Conservation (phyloP, 768 basidiomycete genomes). For the Suillus sp. region DNA sequence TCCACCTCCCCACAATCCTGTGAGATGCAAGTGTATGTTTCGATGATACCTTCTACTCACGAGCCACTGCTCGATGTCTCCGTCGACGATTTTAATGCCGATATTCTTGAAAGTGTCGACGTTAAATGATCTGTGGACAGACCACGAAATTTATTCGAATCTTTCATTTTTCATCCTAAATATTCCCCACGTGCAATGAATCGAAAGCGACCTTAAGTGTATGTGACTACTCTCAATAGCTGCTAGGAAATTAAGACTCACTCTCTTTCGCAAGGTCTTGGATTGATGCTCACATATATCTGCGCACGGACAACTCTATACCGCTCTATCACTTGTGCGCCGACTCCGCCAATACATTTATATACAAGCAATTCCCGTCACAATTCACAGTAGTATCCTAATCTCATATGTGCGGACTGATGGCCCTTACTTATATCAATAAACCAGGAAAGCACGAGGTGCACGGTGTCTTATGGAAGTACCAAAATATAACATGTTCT, state of each 20-base stretch:
- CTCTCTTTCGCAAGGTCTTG: constrained; percentile 47
- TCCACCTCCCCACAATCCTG: background rate
- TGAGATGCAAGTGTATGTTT: background rate
- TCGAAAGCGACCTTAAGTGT: background rate
- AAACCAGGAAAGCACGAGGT: background rate
- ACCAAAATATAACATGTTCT: background rate
- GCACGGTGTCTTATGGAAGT: constrained; percentile 2
- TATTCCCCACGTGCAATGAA: background rate
- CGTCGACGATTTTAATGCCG: background rate
- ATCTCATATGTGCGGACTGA: background rate
- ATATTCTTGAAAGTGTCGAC: background rate
- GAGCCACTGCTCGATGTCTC: background rate
- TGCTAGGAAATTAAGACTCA: constrained; percentile 41
- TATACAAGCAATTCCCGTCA: background rate
- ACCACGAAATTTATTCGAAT: background rate
- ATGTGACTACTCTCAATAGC: constrained; percentile 46
- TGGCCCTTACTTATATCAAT: background rate
- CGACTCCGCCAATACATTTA: background rate
- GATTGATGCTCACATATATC: constrained; percentile 40
- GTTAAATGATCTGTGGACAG: background rate
- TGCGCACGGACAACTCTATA: constrained; percentile 50
- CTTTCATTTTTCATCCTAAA: background rate
- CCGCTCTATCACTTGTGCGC: constrained; percentile 40
- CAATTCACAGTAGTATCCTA: background rate
- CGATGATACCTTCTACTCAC: background rate